Evolutionary conservation across 2,329 filamentous ascomycete species (phyloP), one percentile per base, ranked within the genome.

Genomic region (Alternaria angustiovoidea): DNA sequence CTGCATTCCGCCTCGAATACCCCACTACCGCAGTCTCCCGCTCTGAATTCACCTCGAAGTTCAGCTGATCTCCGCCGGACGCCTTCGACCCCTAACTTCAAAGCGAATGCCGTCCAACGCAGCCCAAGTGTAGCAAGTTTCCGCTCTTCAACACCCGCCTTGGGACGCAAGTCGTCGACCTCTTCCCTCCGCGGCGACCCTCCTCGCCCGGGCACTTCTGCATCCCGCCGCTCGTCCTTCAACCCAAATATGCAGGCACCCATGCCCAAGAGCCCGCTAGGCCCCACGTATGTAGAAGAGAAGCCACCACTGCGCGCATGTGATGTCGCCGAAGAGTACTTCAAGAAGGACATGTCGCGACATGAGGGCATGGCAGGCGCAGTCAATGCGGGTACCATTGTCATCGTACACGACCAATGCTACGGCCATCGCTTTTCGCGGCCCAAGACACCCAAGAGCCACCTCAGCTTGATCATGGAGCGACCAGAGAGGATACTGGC

Each of bases 351-450:
- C 75, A 78, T 96, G 32, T 70, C 86, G 16, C 78, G 84, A 7
- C 89, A 92, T 70, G 85, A 89, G 58, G 80, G 81, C 32, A 44
- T 69, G 28, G 73, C 66, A 5, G 76, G 74, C 2, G 61, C 71
- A n/a, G 72, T 70, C 9, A 69, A 70, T 11, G 76, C 85, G 3
- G 83, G 93, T 61, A 93, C 93, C 0, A 80, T 96, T 5, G 93
- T 98, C 47, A 86, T 99, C 30, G 82, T 99, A 2, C 93, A 98
- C 71, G 95, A 99, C 80, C 89, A 91, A 54, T 97, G 94, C 79
- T 99, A 98, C 76, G 94, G 94, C 24, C 95, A 99, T 80, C 89
- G 93, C 22, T 99, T 89, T 78, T 92, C 94, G 11, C 87, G 95
- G 44, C 93, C 93, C 4, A 89, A 91, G 69, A 90, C 93, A 1